Base-by-base conservation (phyloP, 495 filamentous ascomycete species). In the Neurospora africana region DNA sequence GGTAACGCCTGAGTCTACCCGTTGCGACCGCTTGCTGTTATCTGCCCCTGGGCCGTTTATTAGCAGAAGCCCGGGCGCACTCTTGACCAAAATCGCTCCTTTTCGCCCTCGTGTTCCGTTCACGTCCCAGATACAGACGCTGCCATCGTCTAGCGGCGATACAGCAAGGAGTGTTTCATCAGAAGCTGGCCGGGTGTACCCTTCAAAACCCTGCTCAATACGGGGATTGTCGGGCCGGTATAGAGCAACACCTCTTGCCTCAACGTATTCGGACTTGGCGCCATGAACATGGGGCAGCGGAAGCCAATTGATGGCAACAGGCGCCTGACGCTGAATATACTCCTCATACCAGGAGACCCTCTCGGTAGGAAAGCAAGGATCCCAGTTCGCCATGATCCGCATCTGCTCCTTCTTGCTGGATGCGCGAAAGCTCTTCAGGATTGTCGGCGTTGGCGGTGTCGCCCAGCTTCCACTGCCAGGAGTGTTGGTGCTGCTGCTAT, bases 61-160 rank as follows among this genome's bases (percentile, higher is more conserved):
- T 78, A 82, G 87, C 68, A 94, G 82, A 15, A 93, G 83, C 0
- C 91, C 91, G 6, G 90, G 86, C 39, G 81, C 82, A 77, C 90
- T 94, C 65, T 85, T 83, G 3, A 86, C 88, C 21, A 92, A 76
- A 47, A 96, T 88, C 6, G 83, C 85, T 17, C 93, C 93, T 75
- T 87, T 88, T 69, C 78, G 86, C 3, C 80, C 82, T 69, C 86
- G 85, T 11, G 86, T 86, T 27, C 88, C 86, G 69, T 86, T 89
- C n/a, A 94, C 82, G 79, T 95, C 91, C 93, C 93, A 97, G 21
- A 97, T 81, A 76, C 91, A 93, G 30, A 97, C 85, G 74, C 91
- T 92, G 15, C 93, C 93, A 79, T 97, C 91, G 69, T 94, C 93
- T 23, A 97, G 79, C 4, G 94, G 93, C 19, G 91, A 91, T 5